Evolutionary conservation across 768 basidiomycete genomes (phyloP).

Genomic region (Saitozyma sp.): DNA sequence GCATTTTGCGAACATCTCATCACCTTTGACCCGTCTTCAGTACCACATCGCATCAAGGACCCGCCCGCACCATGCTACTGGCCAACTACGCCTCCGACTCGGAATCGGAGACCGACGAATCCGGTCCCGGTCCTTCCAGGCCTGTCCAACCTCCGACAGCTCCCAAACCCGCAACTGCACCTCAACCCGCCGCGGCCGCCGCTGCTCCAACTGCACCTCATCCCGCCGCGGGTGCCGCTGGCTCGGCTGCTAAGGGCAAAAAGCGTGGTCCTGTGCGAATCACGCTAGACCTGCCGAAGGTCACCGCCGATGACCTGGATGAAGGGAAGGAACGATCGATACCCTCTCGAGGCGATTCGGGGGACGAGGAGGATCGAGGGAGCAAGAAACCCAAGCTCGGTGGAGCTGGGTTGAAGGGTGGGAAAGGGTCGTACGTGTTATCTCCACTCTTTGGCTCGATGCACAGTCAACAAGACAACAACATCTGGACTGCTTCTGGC

Average conservation of each 20-base stretch:
- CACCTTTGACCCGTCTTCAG: no score
- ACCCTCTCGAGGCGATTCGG: neutral
- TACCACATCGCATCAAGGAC: no score
- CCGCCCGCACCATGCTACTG: conserved; percentile 30
- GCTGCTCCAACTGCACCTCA: conserved; percentile 2
- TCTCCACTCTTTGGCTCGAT: neutral
- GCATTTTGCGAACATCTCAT: no score
- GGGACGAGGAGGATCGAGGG: conserved; percentile 8
- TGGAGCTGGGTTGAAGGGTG: conserved; percentile 23
- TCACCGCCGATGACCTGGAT: conserved; percentile 5
- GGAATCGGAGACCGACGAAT: conserved; percentile 33
- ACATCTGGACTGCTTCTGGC: no score
- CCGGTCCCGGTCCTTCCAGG: neutral
- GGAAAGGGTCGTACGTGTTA: conserved; percentile 36
- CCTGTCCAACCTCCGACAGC: neutral
- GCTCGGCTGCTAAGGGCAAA: conserved; percentile 13
- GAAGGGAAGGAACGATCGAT: conserved; percentile 15
- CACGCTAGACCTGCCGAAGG: conserved; percentile 42
- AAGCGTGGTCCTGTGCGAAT: conserved; percentile 37
- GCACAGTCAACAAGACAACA: neutral
- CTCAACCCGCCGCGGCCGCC: conserved; percentile 4
- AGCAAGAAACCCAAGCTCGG: conserved; percentile 22
- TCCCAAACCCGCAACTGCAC: conserved; percentile 1
- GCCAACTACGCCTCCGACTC: conserved; percentile 45
- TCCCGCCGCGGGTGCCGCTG: neutral